Base-by-base conservation (phyloP, 179 eudicot species). In the Dionaea muscipula region DNA sequence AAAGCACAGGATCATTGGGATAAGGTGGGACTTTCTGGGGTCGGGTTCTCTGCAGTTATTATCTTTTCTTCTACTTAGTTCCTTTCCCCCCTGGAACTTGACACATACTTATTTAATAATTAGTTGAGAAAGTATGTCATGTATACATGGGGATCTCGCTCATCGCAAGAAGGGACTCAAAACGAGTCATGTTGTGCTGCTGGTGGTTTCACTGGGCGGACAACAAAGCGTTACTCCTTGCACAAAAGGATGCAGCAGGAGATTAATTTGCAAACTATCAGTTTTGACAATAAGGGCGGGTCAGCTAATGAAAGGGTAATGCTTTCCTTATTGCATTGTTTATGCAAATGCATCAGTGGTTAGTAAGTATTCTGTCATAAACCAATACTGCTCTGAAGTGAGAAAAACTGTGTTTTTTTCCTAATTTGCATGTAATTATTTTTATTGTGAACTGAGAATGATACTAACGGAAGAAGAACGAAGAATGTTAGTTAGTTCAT, bases 91-190 rank as follows among this genome's bases (percentile, higher is more conserved):
- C 49, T 39, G 47, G 23, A 40, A 35, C 48, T 72, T 72, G 48
- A 70, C 66, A 25, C 7, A 45, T 23, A 7, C 38, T 51, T 66
- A 5, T 39, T 63, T 62, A 36, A 24, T 45, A 48, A 55, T 43
- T 75, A 91, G 98, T 66, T 91, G 84, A 78, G 98, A 53, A 87
- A 82, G 73, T 91, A 82, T 64, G 98, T 91, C 19, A 70, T 56
- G 70, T 87, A 67, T 68, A 86, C 94, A 16, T 91, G 91, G 88
- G 84, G 77, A 37, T 68, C 77, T 65, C 67, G 62, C 22, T 63
- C 79, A 53, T 48, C 80, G 69, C 74, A 74, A 60, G 81, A 77
- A 50, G 73, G 70, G 18, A 37, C 62, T 51, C 18, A 25, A 39
- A 55, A 53, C 51, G 55, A 66, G 28, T 59, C 57, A 31, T 76